Percentiles rank a stretch among this genome's conserved stretches.
phyloP scores from a whole-genome alignment of 2,329 filamentous ascomycete species.

The Bretziella fagacearum region DNA sequence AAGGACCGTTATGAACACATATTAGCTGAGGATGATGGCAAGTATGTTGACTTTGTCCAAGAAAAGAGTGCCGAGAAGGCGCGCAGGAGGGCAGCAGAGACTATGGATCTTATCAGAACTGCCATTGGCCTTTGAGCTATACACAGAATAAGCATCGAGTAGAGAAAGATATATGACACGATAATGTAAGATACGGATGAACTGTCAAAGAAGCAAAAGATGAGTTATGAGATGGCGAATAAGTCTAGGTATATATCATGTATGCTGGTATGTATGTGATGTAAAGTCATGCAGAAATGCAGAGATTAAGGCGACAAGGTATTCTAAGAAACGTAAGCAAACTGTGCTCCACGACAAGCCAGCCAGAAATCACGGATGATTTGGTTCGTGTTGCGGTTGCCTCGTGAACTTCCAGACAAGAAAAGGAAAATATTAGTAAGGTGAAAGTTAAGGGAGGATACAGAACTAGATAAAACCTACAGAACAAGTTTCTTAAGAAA shows the following conservation, averaged over 20 bases:
- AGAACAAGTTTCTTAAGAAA: constrained; percentile 51
- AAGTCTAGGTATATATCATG: no score
- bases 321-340: constrained; percentile 23
- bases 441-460: no score
- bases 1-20: constrained; percentile 39
- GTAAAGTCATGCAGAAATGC: no score
- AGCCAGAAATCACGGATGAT: constrained; percentile 59
- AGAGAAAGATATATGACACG: neutral
- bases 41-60: constrained; percentile 40
- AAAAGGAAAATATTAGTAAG: constrained; percentile 4
- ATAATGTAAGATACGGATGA: neutral
- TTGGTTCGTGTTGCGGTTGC: constrained; percentile 45
- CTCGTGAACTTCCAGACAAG: constrained; percentile 51
- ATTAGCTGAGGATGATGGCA: constrained; percentile 29
- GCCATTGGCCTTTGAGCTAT: constrained; percentile 35
- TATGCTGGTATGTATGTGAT: no score
- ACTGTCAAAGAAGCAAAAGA: neutral
- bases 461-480: no score
- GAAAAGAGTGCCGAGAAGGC: constrained; percentile 43
- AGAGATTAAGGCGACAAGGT: no score
- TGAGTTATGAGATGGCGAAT: no score
- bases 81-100: constrained; percentile 39
- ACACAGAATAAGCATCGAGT: neutral
- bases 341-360: constrained; percentile 43
- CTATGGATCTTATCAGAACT: constrained; percentile 35